Evolutionary conservation across 1,284 basidiomycete genomes (phyloP).

Genomic region (Cutaneotrichosporon sp.): DNA sequence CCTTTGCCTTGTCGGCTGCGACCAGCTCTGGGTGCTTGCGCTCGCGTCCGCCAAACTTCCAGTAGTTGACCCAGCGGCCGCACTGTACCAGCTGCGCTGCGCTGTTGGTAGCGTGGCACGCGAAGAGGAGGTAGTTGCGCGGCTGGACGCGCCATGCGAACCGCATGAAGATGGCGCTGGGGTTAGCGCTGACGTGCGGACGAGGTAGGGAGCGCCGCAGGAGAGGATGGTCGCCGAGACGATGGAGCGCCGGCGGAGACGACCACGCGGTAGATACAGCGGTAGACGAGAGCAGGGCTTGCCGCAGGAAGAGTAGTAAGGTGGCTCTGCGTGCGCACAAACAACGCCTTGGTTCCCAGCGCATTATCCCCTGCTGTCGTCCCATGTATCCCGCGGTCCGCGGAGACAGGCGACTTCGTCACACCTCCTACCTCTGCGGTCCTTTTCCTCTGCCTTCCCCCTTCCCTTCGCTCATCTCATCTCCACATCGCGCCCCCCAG

Average conservation of each 20-base stretch:
- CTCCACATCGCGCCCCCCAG: not conserved
- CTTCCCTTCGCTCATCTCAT: not conserved
- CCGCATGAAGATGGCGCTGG: constrained; percentile 86
- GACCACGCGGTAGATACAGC: no score
- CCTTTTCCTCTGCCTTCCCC: no score
- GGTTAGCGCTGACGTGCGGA: not conserved
- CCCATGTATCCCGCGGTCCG: no score
- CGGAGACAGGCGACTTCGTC: no score
- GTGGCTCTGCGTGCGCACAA: no score
- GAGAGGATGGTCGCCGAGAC: not conserved
- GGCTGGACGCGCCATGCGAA: constrained; percentile 95
- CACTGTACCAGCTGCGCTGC: constrained; percentile 79
- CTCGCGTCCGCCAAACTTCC: constrained; percentile 53
- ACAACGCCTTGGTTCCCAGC: no score
- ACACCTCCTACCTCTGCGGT: no score
- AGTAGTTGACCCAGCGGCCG: constrained; percentile 80
- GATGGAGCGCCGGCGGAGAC: no score
- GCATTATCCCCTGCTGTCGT: no score
- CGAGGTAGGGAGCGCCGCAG: not conserved
- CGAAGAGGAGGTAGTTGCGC: constrained; percentile 89
- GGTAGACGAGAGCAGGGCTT: no score
- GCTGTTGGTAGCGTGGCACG: constrained; percentile 84
- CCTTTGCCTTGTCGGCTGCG: constrained; percentile 13
- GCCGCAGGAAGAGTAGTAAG: no score
- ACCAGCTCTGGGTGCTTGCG: constrained; percentile 32